These are phyloP conservation scores for Mortierella hygrophila DNA, from an alignment of 192 early-diverging fungal species.

Conservation along the genomic window DNA sequence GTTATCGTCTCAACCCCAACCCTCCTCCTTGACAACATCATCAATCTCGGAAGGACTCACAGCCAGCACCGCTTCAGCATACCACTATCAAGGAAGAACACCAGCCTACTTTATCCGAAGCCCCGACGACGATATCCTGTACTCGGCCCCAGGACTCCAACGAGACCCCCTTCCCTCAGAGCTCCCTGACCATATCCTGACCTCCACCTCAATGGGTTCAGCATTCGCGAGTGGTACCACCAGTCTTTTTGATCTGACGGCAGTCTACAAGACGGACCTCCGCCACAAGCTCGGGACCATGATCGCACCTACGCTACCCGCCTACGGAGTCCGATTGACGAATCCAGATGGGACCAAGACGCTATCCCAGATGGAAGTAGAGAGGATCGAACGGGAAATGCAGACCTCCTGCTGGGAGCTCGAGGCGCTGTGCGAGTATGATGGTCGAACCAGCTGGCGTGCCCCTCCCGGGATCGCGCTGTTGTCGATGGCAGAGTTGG, in stretches of 20 bases:
- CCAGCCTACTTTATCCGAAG: neutral
- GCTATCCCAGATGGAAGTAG: neutral
- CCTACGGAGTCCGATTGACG: constrained; percentile 20
- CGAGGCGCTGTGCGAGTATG: constrained; percentile 17
- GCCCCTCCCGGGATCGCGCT: constrained; percentile 12
- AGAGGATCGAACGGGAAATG: constrained; percentile 3
- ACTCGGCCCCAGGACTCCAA: constrained; percentile 29
- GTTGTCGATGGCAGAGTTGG: constrained; percentile 19
- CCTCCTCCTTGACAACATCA: neutral
- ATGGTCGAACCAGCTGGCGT: neutral
- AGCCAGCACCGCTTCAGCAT: neutral
- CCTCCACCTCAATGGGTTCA: neutral
- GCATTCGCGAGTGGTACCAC: neutral
- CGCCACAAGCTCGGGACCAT: neutral
- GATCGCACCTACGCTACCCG: neutral
- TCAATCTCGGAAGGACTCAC: no score
- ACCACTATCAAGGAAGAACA: neutral
- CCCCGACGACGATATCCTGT: constrained; percentile 31
- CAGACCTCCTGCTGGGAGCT: constrained; percentile 13
- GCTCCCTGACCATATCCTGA: constrained; percentile 18
- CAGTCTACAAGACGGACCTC: neutral
- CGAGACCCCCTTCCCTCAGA: constrained; percentile 29
- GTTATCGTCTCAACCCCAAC: no score
- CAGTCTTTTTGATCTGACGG: neutral
- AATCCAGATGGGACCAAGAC: constrained; percentile 6